Conservation (phyloP, 257 asterid genomes). For the Fraxinus pennsylvanica region DNA sequence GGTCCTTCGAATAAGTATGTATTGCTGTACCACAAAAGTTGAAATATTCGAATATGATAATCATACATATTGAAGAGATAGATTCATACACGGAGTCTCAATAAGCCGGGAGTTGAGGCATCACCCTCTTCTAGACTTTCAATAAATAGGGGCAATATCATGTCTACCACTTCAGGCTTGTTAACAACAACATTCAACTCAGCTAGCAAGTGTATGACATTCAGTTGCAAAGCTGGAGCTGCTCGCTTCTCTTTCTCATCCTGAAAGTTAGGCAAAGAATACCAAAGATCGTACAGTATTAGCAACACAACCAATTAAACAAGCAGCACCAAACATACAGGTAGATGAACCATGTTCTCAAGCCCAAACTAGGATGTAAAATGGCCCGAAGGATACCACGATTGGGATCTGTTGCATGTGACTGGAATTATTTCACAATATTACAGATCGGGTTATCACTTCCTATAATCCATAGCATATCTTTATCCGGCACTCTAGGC, state of each 20-base stretch:
- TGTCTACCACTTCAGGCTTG: conserved; percentile 56
- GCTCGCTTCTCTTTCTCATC: conserved; percentile 73
- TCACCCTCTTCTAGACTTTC: conserved; percentile 60
- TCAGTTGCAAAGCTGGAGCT: conserved; percentile 81
- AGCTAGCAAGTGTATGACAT: conserved; percentile 70
- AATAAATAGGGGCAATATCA: conserved; percentile 54
- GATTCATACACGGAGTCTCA: conserved; percentile 79
- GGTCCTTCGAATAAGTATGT: conserved; percentile 15
- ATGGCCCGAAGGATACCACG: conserved; percentile 2
- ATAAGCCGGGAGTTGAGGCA: conserved; percentile 46
- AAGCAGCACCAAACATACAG: conserved; percentile 23
- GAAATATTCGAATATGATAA: conserved; percentile 3
- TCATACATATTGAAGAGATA: conserved; percentile 26
- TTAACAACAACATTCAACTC: conserved; percentile 45
- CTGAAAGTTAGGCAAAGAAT: conserved; percentile 48
- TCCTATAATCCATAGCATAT: conserved; percentile 19
- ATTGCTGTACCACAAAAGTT: background rate
- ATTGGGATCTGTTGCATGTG: conserved; percentile 9
- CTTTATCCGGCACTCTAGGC: conserved; percentile 6
- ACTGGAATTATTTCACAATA: conserved; percentile 6
- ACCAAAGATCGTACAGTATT: conserved; percentile 17
- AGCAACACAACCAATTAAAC: conserved; percentile 13
- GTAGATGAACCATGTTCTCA: conserved; percentile 18
- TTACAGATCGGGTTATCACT: conserved; percentile 13
- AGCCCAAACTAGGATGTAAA: background rate